These are phyloP conservation scores for Cenococcum geophilum DNA, from an alignment of 495 filamentous ascomycete genomes.

Conservation along the genomic window DNA sequence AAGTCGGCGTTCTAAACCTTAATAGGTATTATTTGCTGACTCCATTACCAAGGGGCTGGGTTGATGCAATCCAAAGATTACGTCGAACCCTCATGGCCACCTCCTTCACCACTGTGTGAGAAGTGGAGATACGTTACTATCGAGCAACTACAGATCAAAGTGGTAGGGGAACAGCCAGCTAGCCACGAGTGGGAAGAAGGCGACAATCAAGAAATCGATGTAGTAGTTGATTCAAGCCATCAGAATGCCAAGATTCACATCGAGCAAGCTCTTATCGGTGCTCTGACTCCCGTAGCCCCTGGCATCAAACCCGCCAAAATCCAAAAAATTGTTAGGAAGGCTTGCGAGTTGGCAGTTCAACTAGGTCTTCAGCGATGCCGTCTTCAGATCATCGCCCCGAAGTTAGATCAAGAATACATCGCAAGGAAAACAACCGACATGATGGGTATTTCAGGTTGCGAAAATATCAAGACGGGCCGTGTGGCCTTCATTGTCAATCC, in stretches of 20 bases:
- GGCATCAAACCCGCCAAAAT: background rate
- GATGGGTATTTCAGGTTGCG: slow-evolving; percentile 7
- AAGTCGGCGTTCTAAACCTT: background rate
- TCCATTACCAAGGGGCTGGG: background rate
- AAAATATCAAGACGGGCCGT: slow-evolving; percentile 8
- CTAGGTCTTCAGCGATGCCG: slow-evolving; percentile 15
- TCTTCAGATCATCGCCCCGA: slow-evolving; percentile 8
- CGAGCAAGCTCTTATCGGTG: background rate
- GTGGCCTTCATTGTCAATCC: slow-evolving; percentile 16
- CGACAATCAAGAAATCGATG: background rate
- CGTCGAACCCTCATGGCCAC: background rate
- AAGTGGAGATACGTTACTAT: slow-evolving; percentile 3
- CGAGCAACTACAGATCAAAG: background rate
- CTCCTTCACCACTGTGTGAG: background rate
- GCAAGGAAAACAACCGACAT: background rate
- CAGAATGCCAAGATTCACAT: background rate
- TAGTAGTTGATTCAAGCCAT: background rate
- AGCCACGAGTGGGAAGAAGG: background rate
- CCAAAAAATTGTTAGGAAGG: slow-evolving; percentile 7
- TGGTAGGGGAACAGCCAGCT: background rate
- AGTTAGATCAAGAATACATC: slow-evolving; percentile 1
- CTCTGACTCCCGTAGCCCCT: background rate
- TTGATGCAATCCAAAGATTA: background rate
- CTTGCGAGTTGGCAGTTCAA: slow-evolving; percentile 5
- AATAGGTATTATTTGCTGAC: background rate